Evolutionary conservation across 2,329 filamentous ascomycete genomes (phyloP).

Genomic region (Amauroascus niger): DNA sequence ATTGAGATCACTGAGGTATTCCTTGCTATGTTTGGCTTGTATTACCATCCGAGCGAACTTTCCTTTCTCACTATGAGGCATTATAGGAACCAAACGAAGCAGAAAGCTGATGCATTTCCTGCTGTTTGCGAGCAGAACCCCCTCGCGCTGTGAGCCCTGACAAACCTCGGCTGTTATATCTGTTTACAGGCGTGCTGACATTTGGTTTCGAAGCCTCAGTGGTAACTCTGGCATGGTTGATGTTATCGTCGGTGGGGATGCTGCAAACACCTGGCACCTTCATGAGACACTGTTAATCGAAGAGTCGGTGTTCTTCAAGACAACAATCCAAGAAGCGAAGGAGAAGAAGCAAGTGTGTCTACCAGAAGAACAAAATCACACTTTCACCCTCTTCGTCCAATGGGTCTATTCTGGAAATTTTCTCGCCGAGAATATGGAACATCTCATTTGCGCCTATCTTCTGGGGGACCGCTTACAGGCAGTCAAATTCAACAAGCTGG

Average conservation of each 20-base stretch:
- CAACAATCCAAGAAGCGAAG: constrained; percentile 6
- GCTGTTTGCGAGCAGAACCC: constrained; percentile 4
- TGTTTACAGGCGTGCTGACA: background rate
- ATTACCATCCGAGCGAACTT: background rate
- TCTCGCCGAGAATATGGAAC: background rate
- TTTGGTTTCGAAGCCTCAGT: constrained; percentile 6
- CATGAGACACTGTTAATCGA: constrained; percentile 12
- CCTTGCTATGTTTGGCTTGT: background rate
- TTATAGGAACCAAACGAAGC: no score
- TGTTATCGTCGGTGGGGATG: constrained; percentile 11
- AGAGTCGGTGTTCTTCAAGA: constrained; percentile 7
- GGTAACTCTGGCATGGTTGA: constrained; percentile 9
- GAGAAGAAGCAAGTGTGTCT: constrained; percentile 10
- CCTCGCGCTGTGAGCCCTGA: constrained; percentile 8
- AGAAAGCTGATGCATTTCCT: background rate
- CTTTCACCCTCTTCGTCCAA: constrained; percentile 15
- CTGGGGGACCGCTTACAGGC: constrained; percentile 12
- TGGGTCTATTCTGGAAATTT: constrained; percentile 14
- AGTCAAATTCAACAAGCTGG: background rate
- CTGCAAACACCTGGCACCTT: constrained; percentile 5
- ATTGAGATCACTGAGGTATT: background rate
- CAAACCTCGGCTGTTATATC: background rate
- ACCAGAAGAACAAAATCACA: constrained; percentile 7
- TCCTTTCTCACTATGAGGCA: no score
- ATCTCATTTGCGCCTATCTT: constrained; percentile 9